A percentile compares a stretch with the other conserved stretches of the same genome.
Conservation (phyloP, 345 rosid species). For the Brassica nigra region DNA sequence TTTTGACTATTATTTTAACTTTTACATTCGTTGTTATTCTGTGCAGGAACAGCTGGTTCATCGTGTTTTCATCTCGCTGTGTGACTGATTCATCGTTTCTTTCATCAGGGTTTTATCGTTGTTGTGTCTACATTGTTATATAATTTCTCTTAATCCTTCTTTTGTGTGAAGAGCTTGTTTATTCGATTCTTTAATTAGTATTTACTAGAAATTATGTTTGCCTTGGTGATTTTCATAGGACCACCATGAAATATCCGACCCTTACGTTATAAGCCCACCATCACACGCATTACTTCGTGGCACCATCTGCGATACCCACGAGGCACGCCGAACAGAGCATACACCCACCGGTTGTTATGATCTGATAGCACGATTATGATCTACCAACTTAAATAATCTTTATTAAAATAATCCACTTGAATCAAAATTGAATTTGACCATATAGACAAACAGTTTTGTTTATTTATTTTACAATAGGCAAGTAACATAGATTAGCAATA, state of each 20-base stretch:
- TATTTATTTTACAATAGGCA: not conserved
- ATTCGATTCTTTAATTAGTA: not conserved
- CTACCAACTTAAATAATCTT: not conserved
- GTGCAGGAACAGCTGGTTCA: constrained; percentile 34
- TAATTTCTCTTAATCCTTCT: not conserved
- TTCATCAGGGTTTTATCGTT: not conserved
- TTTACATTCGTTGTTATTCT: not conserved
- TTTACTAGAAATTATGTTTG: not conserved
- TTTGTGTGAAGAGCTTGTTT: constrained; percentile 1
- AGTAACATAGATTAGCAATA: not conserved
- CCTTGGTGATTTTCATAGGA: not conserved
- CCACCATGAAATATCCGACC: not conserved
- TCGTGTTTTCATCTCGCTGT: constrained; percentile 18
- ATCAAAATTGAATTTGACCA: not conserved
- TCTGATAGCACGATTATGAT: not conserved
- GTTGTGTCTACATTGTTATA: constrained; percentile 1
- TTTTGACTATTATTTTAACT: not conserved
- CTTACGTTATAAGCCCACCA: not conserved
- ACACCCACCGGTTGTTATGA: constrained; percentile 19
- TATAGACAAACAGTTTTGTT: not conserved
- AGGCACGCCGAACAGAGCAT: not conserved
- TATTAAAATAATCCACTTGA: not conserved
- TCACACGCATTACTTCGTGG: constrained; percentile 26
- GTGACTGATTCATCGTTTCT: constrained; percentile 17
- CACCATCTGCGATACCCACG: constrained; percentile 28